Evolutionary conservation across 768 basidiomycete genomes (phyloP), one percentile per base, ranked within the genome.

Genomic region (Hygrophoropsis aurantiaca): DNA sequence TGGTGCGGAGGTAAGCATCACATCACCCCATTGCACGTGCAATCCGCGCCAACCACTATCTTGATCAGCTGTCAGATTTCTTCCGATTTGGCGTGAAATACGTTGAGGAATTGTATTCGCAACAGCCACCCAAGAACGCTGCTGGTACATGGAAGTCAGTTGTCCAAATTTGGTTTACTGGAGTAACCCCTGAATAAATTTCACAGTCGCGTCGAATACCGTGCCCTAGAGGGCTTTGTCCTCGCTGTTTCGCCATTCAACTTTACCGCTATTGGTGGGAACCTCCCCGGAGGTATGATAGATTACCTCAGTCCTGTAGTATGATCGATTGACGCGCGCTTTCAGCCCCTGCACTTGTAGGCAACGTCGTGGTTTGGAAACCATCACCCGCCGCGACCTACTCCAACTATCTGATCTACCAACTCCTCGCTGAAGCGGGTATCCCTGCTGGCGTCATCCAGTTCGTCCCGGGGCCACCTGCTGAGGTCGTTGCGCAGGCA

Each of bases 161-260:
- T 1, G 11, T 37, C 9, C 21, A 10, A n/a, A n/a, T n/a, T 21
- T 40, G 38, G n/a, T 41, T 33, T 20, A 21, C 2, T 3, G 9
- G 15, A 11, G n/a, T 25, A 25, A 24, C 23, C 42, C 19, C 46
- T 58, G 24, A 68, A 21, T 5, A 13, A 13, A 30, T 30, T 21
- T 43, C 36, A 15, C 40, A 97, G 94, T 73, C 94, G 95, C 38
- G 80, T 86, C 33, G 97, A 99, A 70, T 98, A 94, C 68, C 90
- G 97, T 50, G 82, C 95, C 1, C 78, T 99, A n/a, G 97, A 98
- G 71, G 97, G 97, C 19, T 99, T 99, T 72, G 91, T 98, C 20
- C 80, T 98, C 41, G 97, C 97, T 11, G 89, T 98, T 33, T 94
- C 97, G 6, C 97, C 97, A 0, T 98, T 99, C 77, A 99, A 99